A percentile compares a stretch with the other conserved stretches of the same genome.
Evolutionary conservation across 192 early-diverging fungal genomes (phyloP).

Genomic region (Funneliformis mosseae): DNA sequence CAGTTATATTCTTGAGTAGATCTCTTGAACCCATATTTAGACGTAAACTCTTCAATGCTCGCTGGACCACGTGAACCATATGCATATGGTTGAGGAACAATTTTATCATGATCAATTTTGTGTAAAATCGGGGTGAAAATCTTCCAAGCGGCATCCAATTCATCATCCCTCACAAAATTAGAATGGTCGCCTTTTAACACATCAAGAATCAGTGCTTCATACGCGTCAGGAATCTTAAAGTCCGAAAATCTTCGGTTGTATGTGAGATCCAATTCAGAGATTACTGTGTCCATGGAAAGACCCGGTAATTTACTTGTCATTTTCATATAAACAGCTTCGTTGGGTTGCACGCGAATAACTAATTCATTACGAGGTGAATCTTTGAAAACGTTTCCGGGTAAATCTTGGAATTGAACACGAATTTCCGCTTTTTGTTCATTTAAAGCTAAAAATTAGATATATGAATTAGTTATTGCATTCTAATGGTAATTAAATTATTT

Average conservation of each 20-base stretch:
- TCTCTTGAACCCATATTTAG: slow-evolving; percentile 54
- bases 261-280: slow-evolving; percentile 92
- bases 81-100: slow-evolving; percentile 68
- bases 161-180: slow-evolving; percentile 93
- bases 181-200: slow-evolving; percentile 89
- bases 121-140: slow-evolving; percentile 97
- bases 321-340: slow-evolving; percentile 97
- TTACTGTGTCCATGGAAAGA: slow-evolving; percentile 77
- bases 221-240: slow-evolving; percentile 94
- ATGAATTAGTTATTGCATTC: neutral
- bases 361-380: slow-evolving; percentile 89
- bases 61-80: slow-evolving; percentile 86
- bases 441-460: slow-evolving; percentile 54
- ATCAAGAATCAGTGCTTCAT: slow-evolving; percentile 94
- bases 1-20: slow-evolving; percentile 49
- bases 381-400: slow-evolving; percentile 80
- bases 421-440: slow-evolving; percentile 93
- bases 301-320: slow-evolving; percentile 95
- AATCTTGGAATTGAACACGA: slow-evolving; percentile 96
- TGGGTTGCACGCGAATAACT: slow-evolving; percentile 91
- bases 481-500: neutral
- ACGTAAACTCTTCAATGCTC: slow-evolving; percentile 74
- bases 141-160: slow-evolving; percentile 95
- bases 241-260: slow-evolving; percentile 89
- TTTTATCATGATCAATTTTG: slow-evolving; percentile 58